Percentiles rank a stretch among this genome's conserved stretches.
Conservation (phyloP, 164 flowering plant species). For the Aristolochia fimbriata region DNA sequence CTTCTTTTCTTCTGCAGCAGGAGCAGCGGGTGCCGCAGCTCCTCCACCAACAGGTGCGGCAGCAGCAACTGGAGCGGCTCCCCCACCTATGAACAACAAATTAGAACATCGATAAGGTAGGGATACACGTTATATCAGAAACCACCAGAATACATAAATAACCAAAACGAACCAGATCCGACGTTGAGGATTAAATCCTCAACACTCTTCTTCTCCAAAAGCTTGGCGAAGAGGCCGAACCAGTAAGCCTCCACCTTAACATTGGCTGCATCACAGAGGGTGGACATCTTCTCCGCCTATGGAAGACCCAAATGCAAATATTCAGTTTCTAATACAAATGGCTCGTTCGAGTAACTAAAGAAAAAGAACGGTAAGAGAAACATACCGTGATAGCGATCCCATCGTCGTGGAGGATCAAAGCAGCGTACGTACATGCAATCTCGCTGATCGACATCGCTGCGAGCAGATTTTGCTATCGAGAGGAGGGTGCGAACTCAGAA, state of each 20-base stretch:
- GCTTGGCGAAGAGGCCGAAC: constrained; percentile 13
- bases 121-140: too few species aligned
- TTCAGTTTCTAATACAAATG: too few species aligned
- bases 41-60: constrained; percentile 4
- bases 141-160: background rate
- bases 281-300: constrained; percentile 14
- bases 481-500: background rate
- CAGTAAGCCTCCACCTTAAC: constrained; percentile 12
- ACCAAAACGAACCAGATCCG: constrained; percentile 9
- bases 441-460: constrained; percentile 9
- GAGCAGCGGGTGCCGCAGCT: constrained; percentile 7
- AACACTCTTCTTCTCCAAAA: constrained; percentile 9
- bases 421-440: constrained; percentile 12
- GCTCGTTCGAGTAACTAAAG: background rate
- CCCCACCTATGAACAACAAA: constrained; percentile 7
- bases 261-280: constrained; percentile 6
- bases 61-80: constrained; percentile 8
- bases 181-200: constrained; percentile 11
- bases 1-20: constrained; percentile 16
- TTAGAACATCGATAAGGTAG: too few species aligned
- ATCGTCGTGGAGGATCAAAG: constrained; percentile 15
- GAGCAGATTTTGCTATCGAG: background rate
- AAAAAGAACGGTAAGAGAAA: background rate
- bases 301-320: background rate
- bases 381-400: constrained; percentile 13